phyloP scores from a whole-genome alignment of 768 basidiomycete genomes.

The Kwoniella sp. region DNA sequence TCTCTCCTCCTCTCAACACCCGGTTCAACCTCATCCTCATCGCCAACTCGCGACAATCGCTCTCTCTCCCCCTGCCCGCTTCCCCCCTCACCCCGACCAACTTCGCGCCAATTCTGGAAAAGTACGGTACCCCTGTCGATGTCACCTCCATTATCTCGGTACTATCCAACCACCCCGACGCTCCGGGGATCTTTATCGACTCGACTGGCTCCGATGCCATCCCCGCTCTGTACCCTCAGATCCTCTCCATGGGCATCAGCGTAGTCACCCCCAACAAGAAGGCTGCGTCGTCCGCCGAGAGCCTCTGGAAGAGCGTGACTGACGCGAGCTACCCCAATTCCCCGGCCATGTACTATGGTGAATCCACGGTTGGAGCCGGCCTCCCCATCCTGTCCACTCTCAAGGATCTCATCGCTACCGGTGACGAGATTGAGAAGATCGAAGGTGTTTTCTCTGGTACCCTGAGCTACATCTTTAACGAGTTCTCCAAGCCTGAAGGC shows the following conservation, averaged over 20 bases:
- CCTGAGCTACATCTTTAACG: constrained; percentile 98
- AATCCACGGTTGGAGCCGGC: constrained; percentile 92
- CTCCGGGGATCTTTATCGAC: constrained; percentile 70
- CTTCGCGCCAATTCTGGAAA: constrained; percentile 38
- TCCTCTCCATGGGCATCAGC: constrained; percentile 71
- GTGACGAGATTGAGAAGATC: constrained; percentile 87
- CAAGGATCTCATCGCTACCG: constrained; percentile 85
- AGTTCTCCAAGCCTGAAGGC: constrained; percentile 69
- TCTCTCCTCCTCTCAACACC: constrained; percentile 57
- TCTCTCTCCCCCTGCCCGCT: constrained; percentile 41
- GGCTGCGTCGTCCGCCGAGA: constrained; percentile 71
- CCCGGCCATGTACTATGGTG: constrained; percentile 57
- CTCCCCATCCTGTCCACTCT: constrained; percentile 85
- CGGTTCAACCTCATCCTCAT: constrained; percentile 52
- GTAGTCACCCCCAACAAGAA: constrained; percentile 98
- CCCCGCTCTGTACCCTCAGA: constrained; percentile 73
- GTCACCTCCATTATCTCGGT: constrained; percentile 54
- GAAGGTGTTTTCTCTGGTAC: constrained; percentile 98
- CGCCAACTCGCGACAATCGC: constrained; percentile 52
- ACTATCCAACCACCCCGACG: constrained; percentile 50
- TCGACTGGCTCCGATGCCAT: constrained; percentile 83
- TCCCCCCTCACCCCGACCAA: constrained; percentile 35
- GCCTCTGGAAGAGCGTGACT: constrained; percentile 67
- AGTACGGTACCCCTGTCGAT: constrained; percentile 56
- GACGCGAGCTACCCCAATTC: constrained; percentile 59